These are phyloP conservation scores for Nannochloropsis oceanica DNA, from an alignment of 108 stramenopile species.

Conservation along the genomic window DNA sequence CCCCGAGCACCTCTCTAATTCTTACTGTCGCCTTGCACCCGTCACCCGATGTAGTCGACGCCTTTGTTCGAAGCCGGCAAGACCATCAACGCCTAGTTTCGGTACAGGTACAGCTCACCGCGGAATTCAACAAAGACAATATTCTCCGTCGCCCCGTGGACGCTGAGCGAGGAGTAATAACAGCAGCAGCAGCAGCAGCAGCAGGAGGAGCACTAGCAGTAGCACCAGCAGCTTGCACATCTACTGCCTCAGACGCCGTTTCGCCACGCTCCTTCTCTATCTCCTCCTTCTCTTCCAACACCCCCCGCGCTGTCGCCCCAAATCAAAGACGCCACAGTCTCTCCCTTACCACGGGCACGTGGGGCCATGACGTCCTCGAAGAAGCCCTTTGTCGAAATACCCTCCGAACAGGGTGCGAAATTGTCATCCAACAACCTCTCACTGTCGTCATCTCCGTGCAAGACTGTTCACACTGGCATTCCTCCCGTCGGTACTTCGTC, in stretches of 20 bases:
- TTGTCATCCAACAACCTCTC: background rate
- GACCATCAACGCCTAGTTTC: background rate
- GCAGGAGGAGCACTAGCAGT: too few relatives aligned
- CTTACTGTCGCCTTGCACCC: background rate
- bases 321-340: background rate
- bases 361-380: background rate
- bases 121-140: background rate
- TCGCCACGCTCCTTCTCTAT: too few relatives aligned
- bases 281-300: background rate
- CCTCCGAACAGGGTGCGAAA: background rate
- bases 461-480: background rate
- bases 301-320: background rate
- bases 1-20: background rate
- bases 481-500: background rate
- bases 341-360: background rate
- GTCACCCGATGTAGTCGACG: background rate
- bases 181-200: too few relatives aligned
- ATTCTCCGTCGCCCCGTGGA: background rate
- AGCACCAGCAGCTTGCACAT: too few relatives aligned
- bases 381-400: background rate
- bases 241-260: too few relatives aligned
- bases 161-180: background rate
- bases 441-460: background rate
- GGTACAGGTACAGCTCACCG: background rate
- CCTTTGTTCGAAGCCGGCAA: background rate